A percentile compares a stretch with the other conserved stretches of the same genome.
Conservation (phyloP, 257 asterid genomes). For the Nyctanthes arbortristis region DNA sequence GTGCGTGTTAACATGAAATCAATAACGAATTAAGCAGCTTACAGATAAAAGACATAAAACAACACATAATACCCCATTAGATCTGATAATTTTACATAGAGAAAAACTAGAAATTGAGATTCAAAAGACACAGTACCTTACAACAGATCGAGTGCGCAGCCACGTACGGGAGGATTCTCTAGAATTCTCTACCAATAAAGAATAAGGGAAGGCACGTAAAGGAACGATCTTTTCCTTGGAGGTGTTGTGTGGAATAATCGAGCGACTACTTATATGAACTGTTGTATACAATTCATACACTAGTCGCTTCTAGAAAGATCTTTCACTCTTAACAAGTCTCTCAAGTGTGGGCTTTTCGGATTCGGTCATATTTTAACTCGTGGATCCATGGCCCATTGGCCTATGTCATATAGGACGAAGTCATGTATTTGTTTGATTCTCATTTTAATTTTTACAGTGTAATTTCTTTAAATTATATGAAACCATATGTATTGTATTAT, state of each 20-base stretch:
- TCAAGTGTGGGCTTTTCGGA: background rate
- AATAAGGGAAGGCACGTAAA: no score
- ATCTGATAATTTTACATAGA: background rate
- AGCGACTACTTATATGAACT: background rate
- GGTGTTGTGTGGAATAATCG: background rate
- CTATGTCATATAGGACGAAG: no score
- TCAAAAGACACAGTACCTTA: background rate
- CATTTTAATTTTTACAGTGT: no score
- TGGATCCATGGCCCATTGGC: conserved; percentile 1
- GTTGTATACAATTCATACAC: background rate
- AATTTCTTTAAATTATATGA: no score
- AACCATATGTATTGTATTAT: no score
- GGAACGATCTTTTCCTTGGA: background rate
- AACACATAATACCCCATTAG: background rate
- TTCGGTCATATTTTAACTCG: background rate
- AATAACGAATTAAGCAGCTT: background rate
- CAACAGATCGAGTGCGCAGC: background rate
- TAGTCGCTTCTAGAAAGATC: conserved; percentile 2
- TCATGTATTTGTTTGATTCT: no score
- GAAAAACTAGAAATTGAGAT: background rate
- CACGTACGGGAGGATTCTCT: background rate
- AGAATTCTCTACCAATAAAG: background rate
- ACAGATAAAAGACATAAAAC: background rate
- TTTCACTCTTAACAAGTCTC: background rate
- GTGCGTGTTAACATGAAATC: background rate